Percentiles rank a stretch among this genome's conserved stretches.
phyloP scores from a whole-genome alignment of 305 asterid species.

The Fraxinus nigra region DNA sequence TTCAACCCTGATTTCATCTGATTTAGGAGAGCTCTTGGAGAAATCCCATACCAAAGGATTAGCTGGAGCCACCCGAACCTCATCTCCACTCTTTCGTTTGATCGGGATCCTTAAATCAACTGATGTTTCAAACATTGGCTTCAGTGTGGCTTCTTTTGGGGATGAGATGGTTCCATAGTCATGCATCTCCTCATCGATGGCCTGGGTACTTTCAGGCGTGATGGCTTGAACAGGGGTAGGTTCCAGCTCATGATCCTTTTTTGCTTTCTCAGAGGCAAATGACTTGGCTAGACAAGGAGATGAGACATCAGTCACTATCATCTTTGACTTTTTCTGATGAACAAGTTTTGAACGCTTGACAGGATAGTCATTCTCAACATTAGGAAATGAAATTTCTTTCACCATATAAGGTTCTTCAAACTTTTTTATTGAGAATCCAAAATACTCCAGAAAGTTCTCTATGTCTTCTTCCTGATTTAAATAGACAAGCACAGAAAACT shows the following conservation, averaged over 20 bases:
- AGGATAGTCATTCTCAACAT: slow-evolving; percentile 75
- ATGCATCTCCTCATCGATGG: slow-evolving; percentile 57
- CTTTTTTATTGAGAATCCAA: slow-evolving; percentile 80
- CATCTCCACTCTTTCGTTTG: slow-evolving; percentile 26
- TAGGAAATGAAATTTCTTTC: slow-evolving; percentile 73
- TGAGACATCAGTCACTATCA: slow-evolving; percentile 59
- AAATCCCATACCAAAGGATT: slow-evolving; percentile 36
- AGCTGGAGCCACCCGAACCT: slow-evolving; percentile 38
- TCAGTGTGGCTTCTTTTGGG: slow-evolving; percentile 40
- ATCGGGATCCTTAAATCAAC: slow-evolving; percentile 28
- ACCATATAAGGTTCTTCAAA: slow-evolving; percentile 98
- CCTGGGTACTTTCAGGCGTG: slow-evolving; percentile 38
- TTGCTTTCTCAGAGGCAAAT: slow-evolving; percentile 32
- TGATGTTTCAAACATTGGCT: slow-evolving; percentile 28
- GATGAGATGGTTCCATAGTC: slow-evolving; percentile 47
- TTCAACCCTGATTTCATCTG: slow-evolving; percentile 35
- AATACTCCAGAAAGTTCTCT: slow-evolving; percentile 70
- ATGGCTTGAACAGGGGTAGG: slow-evolving; percentile 25
- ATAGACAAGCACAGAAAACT: slow-evolving; percentile 18
- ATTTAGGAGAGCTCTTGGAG: slow-evolving; percentile 39
- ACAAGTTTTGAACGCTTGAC: slow-evolving; percentile 87
- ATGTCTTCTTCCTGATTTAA: slow-evolving; percentile 77
- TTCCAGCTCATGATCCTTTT: slow-evolving; percentile 35
- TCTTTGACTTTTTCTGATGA: slow-evolving; percentile 62
- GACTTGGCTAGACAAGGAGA: slow-evolving; percentile 43